Evolutionary conservation across 208 protist species (phyloP), one percentile per base, ranked within the genome.

Genomic region (Trypanosomatidae sp.): DNA sequence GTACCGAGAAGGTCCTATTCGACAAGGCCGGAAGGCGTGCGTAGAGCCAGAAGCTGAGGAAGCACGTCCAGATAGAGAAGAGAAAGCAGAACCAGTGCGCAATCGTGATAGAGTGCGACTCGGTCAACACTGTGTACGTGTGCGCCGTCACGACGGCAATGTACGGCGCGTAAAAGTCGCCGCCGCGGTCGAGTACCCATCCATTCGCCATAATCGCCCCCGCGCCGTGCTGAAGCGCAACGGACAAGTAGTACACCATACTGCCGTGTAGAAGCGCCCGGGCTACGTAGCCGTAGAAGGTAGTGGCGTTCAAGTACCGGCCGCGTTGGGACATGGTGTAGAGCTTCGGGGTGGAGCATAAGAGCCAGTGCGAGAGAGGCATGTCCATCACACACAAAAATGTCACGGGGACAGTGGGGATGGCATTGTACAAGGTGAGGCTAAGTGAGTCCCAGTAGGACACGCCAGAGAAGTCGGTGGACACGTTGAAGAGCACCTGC

Each of bases 401-500:
- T 6, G 91, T 90, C 30, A 93, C 89, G 15, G 94, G 83, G 8
- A 91, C 84, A 17, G 94, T 97, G 66, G 93, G 92, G 30, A 95
- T 71, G 17, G 90, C 90, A 69, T 98, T 98, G 77, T 93, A 97
- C n/a, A 92, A 60, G 15, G 85, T 91, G 4, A 98, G 77, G n/a
- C 83, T 84, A 59, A 96, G 87, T 5, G 88, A 88, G 74, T 97
- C 90, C 89, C 93, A 98, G 73, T 92, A 97, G n/a, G 87, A 91
- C 28, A 94, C 83, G 12, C 89, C 94, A 13, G 84, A 92, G 77
- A 92, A 97, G 47, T 87, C 73, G 22, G 90, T 87, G 68, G 81
- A 93, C 15, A 85, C 66, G 76, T 94, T 97, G 81, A 87, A 98
- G n/a, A 95, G 77, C 59, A 98, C 74, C 78, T 98, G 96, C 73